Percentiles rank a stretch among this genome's conserved stretches.
These are phyloP conservation scores for Ophiostoma sp. DNA, from an alignment of 2,329 filamentous ascomycete genomes.

Conservation along the genomic window DNA sequence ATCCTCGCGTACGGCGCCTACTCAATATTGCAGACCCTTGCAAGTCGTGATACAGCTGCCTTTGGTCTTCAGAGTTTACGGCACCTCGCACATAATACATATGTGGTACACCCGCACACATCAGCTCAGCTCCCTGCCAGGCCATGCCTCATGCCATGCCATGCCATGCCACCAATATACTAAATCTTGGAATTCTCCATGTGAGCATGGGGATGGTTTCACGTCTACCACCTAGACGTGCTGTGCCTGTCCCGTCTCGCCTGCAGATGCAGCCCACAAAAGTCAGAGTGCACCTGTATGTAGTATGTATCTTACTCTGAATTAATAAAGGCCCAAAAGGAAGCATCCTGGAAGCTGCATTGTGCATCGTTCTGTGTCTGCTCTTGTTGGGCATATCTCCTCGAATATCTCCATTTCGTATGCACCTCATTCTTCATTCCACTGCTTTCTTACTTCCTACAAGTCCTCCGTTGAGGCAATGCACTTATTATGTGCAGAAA, in stretches of 20 bases:
- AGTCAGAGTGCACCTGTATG: background rate
- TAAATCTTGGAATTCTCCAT: slow-evolving; percentile 3
- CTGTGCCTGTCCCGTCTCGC: background rate
- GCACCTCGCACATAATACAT: background rate
- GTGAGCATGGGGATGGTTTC: slow-evolving; percentile 15
- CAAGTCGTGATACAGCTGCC: background rate
- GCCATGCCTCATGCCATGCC: background rate
- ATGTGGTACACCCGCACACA: background rate
- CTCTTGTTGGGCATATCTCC: background rate
- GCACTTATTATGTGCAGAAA: slow-evolving; percentile 22
- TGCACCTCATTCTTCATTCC: slow-evolving; percentile 11
- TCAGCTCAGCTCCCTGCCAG: background rate
- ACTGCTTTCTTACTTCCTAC: background rate
- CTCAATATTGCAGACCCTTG: background rate
- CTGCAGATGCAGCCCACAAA: slow-evolving; percentile 13
- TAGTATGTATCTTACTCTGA: too few species aligned
- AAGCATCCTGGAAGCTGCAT: background rate
- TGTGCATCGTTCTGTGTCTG: background rate
- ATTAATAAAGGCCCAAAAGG: background rate
- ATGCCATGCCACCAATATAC: background rate
- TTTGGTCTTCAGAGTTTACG: background rate
- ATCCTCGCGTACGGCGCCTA: slow-evolving; percentile 4
- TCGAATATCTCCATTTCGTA: background rate
- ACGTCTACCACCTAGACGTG: background rate
- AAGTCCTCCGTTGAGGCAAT: background rate